Percentiles rank a stretch among this genome's conserved stretches.
Conservation (phyloP, 2,329 filamentous ascomycete species). For the Colletotrichum endophyticum region DNA sequence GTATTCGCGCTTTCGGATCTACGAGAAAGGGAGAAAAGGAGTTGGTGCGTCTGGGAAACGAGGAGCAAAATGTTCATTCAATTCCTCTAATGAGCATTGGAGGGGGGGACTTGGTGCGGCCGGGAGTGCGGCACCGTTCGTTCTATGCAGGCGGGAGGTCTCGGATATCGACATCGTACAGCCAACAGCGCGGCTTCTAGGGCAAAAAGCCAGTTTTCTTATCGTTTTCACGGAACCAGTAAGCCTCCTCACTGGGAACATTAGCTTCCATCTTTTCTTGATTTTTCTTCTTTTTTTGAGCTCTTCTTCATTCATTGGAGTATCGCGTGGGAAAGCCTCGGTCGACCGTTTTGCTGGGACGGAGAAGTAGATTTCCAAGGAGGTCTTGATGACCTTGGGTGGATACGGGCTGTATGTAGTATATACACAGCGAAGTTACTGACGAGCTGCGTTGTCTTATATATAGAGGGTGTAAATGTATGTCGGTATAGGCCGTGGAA, state of each 20-base stretch:
- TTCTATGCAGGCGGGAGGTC: background rate
- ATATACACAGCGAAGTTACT: conserved; percentile 10
- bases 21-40: conserved; percentile 9
- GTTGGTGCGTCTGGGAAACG: conserved; percentile 5
- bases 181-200: background rate
- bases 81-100: background rate
- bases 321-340: background rate
- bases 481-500: background rate
- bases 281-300: background rate
- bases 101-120: background rate
- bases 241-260: conserved; percentile 3
- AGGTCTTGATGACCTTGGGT: background rate
- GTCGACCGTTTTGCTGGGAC: background rate
- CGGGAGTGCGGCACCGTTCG: background rate
- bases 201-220: background rate
- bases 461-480: background rate
- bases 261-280: background rate
- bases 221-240: background rate
- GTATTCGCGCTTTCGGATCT: conserved; percentile 6
- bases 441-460: background rate
- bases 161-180: background rate
- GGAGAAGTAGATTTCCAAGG: background rate
- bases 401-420: background rate
- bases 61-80: background rate
- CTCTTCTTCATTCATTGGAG: background rate